Evolutionary conservation across 345 rosid species (phyloP), one percentile per base, ranked within the genome.

Genomic region (Hibiscus tridactylites): DNA sequence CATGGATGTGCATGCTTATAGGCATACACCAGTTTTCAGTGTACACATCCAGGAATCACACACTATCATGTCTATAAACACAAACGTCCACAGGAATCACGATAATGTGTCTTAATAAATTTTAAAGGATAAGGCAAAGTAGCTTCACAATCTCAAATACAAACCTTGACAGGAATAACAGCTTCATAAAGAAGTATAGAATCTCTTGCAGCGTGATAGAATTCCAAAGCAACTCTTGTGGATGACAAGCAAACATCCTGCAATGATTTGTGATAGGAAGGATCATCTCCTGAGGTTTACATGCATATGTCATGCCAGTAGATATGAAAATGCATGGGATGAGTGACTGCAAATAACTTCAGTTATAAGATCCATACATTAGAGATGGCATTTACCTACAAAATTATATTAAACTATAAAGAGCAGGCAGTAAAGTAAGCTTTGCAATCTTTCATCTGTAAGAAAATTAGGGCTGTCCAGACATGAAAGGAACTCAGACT

Each of bases 201-300:
- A 86, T 92, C 99, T 79, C 96, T 86, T 65, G 88, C 93, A 79
- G 98, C 92, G 65, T 80, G 85, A 81, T 89, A 92, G 72, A 90
- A 85, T 79, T 90, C 96, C 83, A 85, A 68, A 59, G 97, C 96
- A 78, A 95, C 94, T 78, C 91, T 89, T 53, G 89, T 80, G 71
- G 99, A 88, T 37, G 98, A 90, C 78, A 88, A 81, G 79, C 97
- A 90, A 77, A 87, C 85, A 77, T 90, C 97, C 99, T 95, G 84
- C 72, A 80, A 24, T 72, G 44, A 78, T 65, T 74, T 49, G 33
- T 35, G 75, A 73, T 67, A 70, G 56, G 11, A 58, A 73, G 8
- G 56, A 75, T 68, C 52, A 67, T 71, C 24, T 71, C 65, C 71
- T 58, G 29, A 74, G 73, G 61, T 70, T 71, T 57, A 71, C 13